Base-by-base conservation (phyloP, 495 filamentous ascomycete species). In the Paragyromitra xinjiangensis region DNA sequence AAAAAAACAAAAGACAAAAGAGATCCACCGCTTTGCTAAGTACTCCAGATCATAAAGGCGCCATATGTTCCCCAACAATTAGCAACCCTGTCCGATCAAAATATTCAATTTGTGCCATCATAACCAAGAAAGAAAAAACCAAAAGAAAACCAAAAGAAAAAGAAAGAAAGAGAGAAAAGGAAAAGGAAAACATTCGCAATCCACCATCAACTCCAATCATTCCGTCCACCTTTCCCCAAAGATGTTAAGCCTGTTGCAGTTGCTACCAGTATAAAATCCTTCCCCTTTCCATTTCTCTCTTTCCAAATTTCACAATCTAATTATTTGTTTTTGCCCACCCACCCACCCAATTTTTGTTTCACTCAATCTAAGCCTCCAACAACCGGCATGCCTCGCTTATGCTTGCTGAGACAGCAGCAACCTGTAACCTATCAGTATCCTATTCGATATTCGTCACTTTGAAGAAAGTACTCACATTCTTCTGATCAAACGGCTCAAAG, bases 401-500 rank as follows among this genome's bases (percentile, higher is more conserved):
- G 4, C 74, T 66, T 16, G 61, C 65, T 1, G 77, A 79, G 5
- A 79, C 77, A 22, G 66, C 67, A 65, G 53, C 66, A 2, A 78
- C 65, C 77, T 78, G 19, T 50, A 19, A 9, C 19, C 1, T 26
- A 39, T 65, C 39, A 78, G 64, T 42, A 51, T 63, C 14, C 1
- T n/a, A 37, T 14, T 69, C 12, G 16, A 14, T 4, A 48, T 1
- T 14, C 24, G 24, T 1, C 14, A 42, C 34, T 2, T 29, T 5
- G 16, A 34, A 14, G 14, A 22, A n/a, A 5, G n/a, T 14, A 22
- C 77, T 78, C 48, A 79, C 77, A 71, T 79, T 79, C 51, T 65
- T 65, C 61, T 42, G 55, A n/a, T 78, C 75, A 63, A 79, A 79
- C 51, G 67, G 66, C 53, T 79, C 77, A 66, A 79, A 79, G 39